phyloP scores from a whole-genome alignment of 176 grass and related monocot genomes.

The Echinochloa phyllopogon region DNA sequence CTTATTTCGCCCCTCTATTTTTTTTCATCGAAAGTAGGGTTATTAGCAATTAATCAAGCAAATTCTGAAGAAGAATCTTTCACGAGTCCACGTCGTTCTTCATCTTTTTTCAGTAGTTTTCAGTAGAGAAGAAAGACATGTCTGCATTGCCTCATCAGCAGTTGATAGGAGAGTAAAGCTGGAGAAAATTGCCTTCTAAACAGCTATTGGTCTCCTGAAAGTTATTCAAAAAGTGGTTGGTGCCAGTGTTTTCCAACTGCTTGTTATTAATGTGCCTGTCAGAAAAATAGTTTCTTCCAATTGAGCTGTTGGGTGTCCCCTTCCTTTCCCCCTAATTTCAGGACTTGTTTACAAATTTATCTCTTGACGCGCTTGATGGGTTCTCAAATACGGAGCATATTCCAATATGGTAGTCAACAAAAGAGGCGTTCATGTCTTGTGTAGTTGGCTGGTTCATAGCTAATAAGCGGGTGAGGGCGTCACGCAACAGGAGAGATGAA shows the following conservation, averaged over 20 bases:
- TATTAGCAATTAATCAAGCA: not conserved
- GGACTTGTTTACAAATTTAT: not conserved
- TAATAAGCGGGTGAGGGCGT: constrained; percentile 6
- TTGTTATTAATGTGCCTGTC: not conserved
- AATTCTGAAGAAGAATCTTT: not conserved
- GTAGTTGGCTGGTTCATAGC: constrained; percentile 1
- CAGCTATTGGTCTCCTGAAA: not conserved
- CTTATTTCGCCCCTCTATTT: not conserved
- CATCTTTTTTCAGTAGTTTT: not conserved
- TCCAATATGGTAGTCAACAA: not conserved
- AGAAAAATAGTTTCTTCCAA: not conserved
- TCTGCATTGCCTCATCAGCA: not conserved
- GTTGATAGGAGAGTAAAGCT: constrained; percentile 6
- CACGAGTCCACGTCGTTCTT: not conserved
- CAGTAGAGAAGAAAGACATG: constrained; percentile 2
- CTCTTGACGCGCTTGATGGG: not conserved
- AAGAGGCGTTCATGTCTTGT: constrained; percentile 18
- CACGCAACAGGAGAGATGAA: constrained; percentile 27
- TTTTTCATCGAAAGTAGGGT: not conserved
- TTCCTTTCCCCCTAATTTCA: not conserved
- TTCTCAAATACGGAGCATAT: not conserved
- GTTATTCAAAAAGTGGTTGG: constrained; percentile 10
- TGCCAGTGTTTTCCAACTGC: constrained; percentile 3
- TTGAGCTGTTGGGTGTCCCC: not conserved
- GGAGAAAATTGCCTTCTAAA: constrained; percentile 15